These are phyloP conservation scores for Russula lepida DNA, from an alignment of 768 basidiomycete genomes.

Conservation along the genomic window DNA sequence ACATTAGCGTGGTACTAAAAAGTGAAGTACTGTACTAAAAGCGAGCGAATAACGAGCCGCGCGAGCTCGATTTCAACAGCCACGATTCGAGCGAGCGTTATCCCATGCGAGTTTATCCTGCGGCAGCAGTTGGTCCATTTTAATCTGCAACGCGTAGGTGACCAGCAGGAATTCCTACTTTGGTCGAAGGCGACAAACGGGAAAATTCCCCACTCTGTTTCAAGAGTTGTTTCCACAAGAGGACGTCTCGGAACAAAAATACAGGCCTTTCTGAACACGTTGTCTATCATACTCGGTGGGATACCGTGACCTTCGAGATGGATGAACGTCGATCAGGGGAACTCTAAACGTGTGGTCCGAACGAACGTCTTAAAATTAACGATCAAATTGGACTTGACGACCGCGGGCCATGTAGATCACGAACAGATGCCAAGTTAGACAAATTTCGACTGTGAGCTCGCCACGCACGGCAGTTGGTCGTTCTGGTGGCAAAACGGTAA, in stretches of 20 bases:
- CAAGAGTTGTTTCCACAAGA: not conserved
- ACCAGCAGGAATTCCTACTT: conserved; percentile 34
- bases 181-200: conserved; percentile 47
- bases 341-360: conserved; percentile 37
- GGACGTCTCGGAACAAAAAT: not conserved
- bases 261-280: conserved; percentile 60
- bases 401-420: not conserved
- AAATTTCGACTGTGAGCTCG: not conserved
- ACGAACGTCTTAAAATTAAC: conserved; percentile 29
- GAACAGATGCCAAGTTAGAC: not conserved
- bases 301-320: conserved; percentile 74
- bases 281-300: conserved; percentile 43
- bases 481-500: not conserved
- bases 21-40: too few relatives aligned
- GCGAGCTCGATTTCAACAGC: too few relatives aligned
- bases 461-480: not conserved
- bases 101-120: conserved; percentile 69
- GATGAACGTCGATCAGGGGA: conserved; percentile 72
- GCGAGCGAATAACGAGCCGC: too few relatives aligned
- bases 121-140: not conserved
- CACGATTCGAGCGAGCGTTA: conserved; percentile 77
- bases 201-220: conserved; percentile 73
- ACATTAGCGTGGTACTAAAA: too few relatives aligned
- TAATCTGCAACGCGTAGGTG: not conserved
- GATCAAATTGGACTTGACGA: not conserved